Percentiles rank a stretch among this genome's conserved stretches.
Evolutionary conservation across 768 basidiomycete genomes (phyloP).

Genomic region (Amanita thiersii): DNA sequence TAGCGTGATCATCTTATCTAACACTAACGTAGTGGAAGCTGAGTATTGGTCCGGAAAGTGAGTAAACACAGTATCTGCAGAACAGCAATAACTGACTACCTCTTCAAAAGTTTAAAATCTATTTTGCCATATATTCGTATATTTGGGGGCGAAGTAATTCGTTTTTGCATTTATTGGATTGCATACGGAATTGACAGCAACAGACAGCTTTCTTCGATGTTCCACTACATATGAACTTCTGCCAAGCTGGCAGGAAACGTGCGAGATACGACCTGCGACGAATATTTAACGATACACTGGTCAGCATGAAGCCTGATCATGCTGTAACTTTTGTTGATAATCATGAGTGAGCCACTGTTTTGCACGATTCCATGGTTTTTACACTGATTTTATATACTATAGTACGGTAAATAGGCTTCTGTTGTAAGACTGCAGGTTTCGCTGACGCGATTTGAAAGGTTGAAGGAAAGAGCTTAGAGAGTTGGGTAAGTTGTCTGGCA

Average conservation of each 20-base stretch:
- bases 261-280: conserved; percentile 67
- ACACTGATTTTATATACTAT: neutral
- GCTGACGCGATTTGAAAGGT: conserved; percentile 23
- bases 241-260: conserved; percentile 63
- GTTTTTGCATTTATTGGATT: conserved; percentile 11
- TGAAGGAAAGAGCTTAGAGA: conserved; percentile 68
- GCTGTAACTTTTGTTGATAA: conserved; percentile 91
- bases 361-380: neutral
- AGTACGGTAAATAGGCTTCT: conserved; percentile 49
- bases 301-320: conserved; percentile 62
- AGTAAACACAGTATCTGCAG: conserved; percentile 15
- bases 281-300: conserved; percentile 64
- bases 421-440: neutral
- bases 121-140: conserved; percentile 52
- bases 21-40: conserved; percentile 31
- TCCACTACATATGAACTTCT: conserved; percentile 79
- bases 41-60: conserved; percentile 82
- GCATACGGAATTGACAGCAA: conserved; percentile 1
- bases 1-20: neutral
- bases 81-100: neutral
- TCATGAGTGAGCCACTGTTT: conserved; percentile 55
- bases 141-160: conserved; percentile 57
- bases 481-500: conserved; percentile 54
- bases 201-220: conserved; percentile 90
- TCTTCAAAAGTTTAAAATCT: conserved; percentile 30